Conservation (phyloP, 2,329 filamentous ascomycete species). For the Hypomyces rosellus region DNA sequence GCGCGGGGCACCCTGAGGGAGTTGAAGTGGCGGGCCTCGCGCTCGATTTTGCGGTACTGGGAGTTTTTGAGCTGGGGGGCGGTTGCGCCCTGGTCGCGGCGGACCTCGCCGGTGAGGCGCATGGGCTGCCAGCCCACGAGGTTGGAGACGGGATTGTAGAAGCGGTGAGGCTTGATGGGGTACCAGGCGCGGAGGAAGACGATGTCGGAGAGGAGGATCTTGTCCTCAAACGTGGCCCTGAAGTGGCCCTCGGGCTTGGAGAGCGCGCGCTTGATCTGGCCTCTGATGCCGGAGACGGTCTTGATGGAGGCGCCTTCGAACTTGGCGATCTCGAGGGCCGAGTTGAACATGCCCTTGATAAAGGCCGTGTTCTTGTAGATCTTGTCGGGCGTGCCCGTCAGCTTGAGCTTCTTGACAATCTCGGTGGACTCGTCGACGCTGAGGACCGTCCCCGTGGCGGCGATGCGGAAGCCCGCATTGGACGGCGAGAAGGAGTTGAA, state of each 20-base stretch:
- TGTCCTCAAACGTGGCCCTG: constrained; percentile 97
- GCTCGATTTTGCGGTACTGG: constrained; percentile 67
- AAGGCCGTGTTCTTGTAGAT: constrained; percentile 99
- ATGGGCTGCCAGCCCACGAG: constrained; percentile 89
- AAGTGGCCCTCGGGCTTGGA: constrained; percentile 92
- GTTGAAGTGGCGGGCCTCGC: constrained; percentile 69
- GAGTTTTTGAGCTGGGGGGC: constrained; percentile 81
- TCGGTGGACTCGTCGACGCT: constrained; percentile 93
- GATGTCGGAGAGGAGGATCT: constrained; percentile 93
- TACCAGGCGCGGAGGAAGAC: constrained; percentile 97
- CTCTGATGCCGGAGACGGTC: constrained; percentile 90
- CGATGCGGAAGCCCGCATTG: constrained; percentile 86
- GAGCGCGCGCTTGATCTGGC: constrained; percentile 94
- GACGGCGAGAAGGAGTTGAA: constrained; percentile 82
- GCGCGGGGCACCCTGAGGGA: constrained; percentile 69
- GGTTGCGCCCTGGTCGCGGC: constrained; percentile 64
- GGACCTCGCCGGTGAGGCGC: constrained; percentile 89
- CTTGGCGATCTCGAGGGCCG: constrained; percentile 89
- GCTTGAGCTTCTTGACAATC: constrained; percentile 98
- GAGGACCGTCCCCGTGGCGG: constrained; percentile 87
- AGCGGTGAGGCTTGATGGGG: constrained; percentile 86
- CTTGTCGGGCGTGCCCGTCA: constrained; percentile 90
- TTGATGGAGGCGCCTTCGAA: constrained; percentile 95
- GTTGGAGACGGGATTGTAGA: constrained; percentile 96
- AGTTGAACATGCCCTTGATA: constrained; percentile 97